Evolutionary conservation across 805 yeast genomes (phyloP), one percentile per base, ranked within the genome.

Genomic region (Yamadazyma olivae): DNA sequence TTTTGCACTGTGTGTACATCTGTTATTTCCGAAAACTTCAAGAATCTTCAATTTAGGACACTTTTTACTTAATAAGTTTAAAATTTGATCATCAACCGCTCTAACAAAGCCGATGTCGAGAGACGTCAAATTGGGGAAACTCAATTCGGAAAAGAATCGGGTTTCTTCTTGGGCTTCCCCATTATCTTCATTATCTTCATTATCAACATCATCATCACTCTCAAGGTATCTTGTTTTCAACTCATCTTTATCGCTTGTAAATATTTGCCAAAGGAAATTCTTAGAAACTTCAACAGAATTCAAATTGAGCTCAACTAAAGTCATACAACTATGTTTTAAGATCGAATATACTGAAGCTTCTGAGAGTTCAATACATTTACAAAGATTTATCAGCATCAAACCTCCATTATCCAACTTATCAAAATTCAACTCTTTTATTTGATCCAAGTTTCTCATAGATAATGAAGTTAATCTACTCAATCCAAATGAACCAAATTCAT

Each of bases 61-160:
- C 8, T 74, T 69, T 18, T 70, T 59, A 3, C 83, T 72, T 15
- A 88, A 47, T 19, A 71, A 50, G 17, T 74, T 75, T n/a, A 90
- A 55, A 0, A 78, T 72, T 14, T 69, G 72, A 56, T 91, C 87
- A 52, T 88, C 88, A 9, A 87, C 74, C 15, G 78, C 67, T 26
- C 95, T 67, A 3, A 88, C 85, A 59, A 91, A 91, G 0, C 97
- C 95, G 10, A 80, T 53, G 55, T 91, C 93, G 13, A 86, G 48
- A 22, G 77, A 71, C 0, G 87, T 77, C 28, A 91, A 60, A 19
- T 80, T 70, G 1, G 89, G 85, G 29, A 79, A 65, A 6, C 45
- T 25, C 6, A 56, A 36, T 20, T 51, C 45, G 2, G 43, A 27
- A 32, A 41, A 57, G 36, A 42, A 54, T 9, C 33, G 38, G 12